Base-by-base conservation (phyloP, 2,329 filamentous ascomycete species). In the Apiospora sp. region DNA sequence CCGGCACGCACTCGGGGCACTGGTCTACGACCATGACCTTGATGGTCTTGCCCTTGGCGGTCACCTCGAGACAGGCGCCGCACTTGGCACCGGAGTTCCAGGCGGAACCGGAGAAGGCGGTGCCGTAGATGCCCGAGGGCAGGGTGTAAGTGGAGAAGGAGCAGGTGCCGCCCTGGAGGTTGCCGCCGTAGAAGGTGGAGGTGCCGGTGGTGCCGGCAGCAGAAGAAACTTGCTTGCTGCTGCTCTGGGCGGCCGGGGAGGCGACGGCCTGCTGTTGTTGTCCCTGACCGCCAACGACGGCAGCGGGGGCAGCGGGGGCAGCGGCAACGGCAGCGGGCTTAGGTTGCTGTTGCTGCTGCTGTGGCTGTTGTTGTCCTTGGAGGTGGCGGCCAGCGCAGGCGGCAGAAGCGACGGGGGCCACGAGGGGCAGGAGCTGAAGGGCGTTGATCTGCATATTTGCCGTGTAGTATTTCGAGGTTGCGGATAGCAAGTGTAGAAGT, bases 81-180 rank as follows among this genome's bases (percentile, higher is more conserved):
- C 92, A 93, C 74, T 88, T 83, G 58, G 83, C 85, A 1, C 87
- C 85, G 70, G 79, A 81, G 69, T 86, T 80, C 91, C 91, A 93
- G 75, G 86, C 87, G 3, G 84, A 82, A 51, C 86, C 86, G 0
- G 90, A 89, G 69, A 91, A 85, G 1, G 92, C 91, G 13, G 90
- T 91, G 71, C 92, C 91, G 76, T 84, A 89, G 72, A 92, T 80
- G 16, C 84, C 83, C 14, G 86, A 83, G 8, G 91, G 90, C 37
- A 93, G 83, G 3, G 86, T 90, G 82, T 92, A 92, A 69, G 86
- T 88, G 10, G 85, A 84, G 84, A 93, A 92, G 16, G 87, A 89
- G 81, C 91, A 93, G 73, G 85, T 86, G 74, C 91, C 91, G 51
- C 90, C 90, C 6, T 81, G 80, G 2, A 90, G 79, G 78, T 90